Evolutionary conservation across 2,329 filamentous ascomycete species (phyloP), one percentile per base, ranked within the genome.

Genomic region (Colletotrichum liriopes): DNA sequence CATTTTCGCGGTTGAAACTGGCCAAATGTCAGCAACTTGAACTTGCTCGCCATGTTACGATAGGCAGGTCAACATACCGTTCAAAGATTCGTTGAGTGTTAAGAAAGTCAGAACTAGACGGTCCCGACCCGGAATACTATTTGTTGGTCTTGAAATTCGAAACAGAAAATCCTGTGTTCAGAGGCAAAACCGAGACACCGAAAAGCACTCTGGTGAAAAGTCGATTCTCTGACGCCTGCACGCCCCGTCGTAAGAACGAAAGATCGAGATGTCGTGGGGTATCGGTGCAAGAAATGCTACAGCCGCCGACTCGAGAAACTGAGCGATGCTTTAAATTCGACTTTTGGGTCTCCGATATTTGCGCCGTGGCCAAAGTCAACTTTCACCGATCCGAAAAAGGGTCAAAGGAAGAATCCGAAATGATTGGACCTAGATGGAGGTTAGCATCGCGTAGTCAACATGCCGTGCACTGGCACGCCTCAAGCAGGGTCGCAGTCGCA

Each of bases 221-320:
- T 79, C 78, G 79, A 77, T 75, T 81, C 76, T 77, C 47, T 79
- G 79, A 84, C 81, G 80, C 82, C 82, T 77, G 81, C 81, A 83
- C 82, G 81, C 82, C 81, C 77, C 78, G 77, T 77, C 55, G 74
- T 77, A 68, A 55, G 62, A 69, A 75, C 77, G 60, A 67, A 65
- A 74, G 54, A 61, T 71, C 32, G 67, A 74, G 54, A 64, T 69
- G 54, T 55, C 56, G 64, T 59, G 55, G 67, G 64, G 51, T 72
- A 68, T 66, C 72, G 64, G 73, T 72, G 72, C 64, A 68, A 54
- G 55, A 72, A 72, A 72, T 66, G 62, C 58, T 69, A 63, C 54
- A 71, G 73, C 63, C 67, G 72, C 67, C 72, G 62, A 72, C 56
- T 63, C 71, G 69, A 61, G 63, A 69, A 66, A 74, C 60, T 68